phyloP scores from a whole-genome alignment of 805 yeast genomes.

The Yarrowia yakushimensis region DNA sequence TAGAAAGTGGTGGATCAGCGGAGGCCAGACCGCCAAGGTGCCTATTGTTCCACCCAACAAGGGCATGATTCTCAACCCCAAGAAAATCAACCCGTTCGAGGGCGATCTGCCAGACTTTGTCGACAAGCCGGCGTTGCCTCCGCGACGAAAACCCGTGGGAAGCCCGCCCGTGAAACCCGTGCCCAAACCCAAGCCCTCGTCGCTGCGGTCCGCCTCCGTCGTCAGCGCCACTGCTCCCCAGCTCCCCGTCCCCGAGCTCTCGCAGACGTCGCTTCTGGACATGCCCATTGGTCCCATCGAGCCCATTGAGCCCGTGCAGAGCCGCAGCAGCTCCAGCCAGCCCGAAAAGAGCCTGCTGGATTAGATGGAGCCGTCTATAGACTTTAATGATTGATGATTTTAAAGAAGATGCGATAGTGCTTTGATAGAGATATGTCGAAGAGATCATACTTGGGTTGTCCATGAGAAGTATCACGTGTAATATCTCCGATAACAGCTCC shows the following conservation, averaged over 20 bases:
- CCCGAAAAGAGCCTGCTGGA: background rate
- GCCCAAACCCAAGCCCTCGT: conserved; percentile 14
- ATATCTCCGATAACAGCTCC: too few relatives aligned
- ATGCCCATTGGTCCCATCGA: conserved; percentile 9
- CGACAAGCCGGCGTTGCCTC: conserved; percentile 26
- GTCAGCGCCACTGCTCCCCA: background rate
- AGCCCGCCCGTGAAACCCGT: background rate
- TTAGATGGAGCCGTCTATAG: background rate
- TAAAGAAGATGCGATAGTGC: too few relatives aligned
- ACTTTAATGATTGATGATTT: too few relatives aligned
- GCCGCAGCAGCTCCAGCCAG: background rate
- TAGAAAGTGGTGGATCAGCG: conserved; percentile 89
- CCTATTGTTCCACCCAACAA: conserved; percentile 44
- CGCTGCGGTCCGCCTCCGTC: background rate
- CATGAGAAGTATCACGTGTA: too few relatives aligned
- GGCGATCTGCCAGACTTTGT: conserved; percentile 50
- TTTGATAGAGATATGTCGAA: too few relatives aligned
- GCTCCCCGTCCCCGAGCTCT: background rate
- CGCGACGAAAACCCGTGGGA: conserved; percentile 1
- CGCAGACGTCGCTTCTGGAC: background rate
- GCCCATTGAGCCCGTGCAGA: conserved; percentile 2
- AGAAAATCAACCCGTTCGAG: conserved; percentile 70
- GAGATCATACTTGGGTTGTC: too few relatives aligned
- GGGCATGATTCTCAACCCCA: conserved; percentile 62
- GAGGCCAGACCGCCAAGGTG: conserved; percentile 72